These are phyloP conservation scores for Backusella sp. DNA, from an alignment of 192 early-diverging fungal species.

Conservation along the genomic window DNA sequence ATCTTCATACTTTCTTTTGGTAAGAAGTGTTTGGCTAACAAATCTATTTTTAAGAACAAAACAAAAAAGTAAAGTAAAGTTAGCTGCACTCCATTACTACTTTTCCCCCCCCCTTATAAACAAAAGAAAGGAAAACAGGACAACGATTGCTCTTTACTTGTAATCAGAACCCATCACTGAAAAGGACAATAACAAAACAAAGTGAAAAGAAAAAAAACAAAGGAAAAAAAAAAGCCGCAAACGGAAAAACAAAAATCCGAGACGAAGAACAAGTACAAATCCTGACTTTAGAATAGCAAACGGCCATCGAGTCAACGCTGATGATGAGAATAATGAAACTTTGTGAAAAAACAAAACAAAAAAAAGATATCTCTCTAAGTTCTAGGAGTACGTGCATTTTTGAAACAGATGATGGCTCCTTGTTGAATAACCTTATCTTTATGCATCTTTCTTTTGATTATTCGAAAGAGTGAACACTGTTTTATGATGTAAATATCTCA, in stretches of 20 bases:
- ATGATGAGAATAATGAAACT: neutral
- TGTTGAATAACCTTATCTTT: neutral
- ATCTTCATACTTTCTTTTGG: constrained; percentile 9
- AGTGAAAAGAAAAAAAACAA: neutral
- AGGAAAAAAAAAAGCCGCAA: neutral
- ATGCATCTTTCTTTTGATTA: neutral
- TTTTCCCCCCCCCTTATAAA: neutral
- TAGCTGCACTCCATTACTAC: neutral
- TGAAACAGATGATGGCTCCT: constrained; percentile 1
- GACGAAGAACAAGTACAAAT: too few species aligned
- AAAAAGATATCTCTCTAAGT: neutral
- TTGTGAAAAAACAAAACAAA: neutral
- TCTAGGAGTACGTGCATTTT: neutral
- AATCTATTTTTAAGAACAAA: neutral
- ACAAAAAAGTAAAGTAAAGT: neutral
- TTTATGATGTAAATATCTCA: too few species aligned
- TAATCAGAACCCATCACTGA: neutral
- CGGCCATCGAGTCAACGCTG: neutral
- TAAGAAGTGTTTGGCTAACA: neutral
- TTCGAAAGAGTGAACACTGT: neutral
- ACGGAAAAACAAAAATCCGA: neutral
- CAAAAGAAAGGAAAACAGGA: neutral
- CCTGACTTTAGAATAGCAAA: neutral
- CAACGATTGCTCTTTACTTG: neutral
- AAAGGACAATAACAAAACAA: neutral